Conservation (phyloP, 192 early-diverging fungal species). For the Coemansia sp. region DNA sequence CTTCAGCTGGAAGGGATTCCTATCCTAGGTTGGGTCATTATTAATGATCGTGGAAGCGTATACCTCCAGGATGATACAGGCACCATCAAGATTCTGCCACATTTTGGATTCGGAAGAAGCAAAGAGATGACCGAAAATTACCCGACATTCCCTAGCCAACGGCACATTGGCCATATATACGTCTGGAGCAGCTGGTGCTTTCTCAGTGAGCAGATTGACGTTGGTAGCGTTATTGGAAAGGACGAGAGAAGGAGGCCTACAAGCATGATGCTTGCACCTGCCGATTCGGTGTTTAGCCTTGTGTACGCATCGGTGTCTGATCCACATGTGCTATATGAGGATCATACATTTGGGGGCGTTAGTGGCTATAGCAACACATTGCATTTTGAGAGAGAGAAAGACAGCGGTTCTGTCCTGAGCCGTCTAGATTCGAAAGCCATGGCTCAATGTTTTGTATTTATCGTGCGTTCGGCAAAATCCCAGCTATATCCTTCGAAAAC, state of each 20-base stretch:
- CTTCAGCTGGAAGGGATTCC: slow-evolving; percentile 25
- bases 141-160: slow-evolving; percentile 29
- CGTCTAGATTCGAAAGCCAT: not conserved
- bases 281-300: slow-evolving; percentile 9
- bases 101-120: not conserved
- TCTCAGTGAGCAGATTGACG: slow-evolving; percentile 15
- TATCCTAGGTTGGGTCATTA: slow-evolving; percentile 27
- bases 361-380: not conserved
- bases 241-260: not conserved
- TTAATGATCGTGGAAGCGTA: slow-evolving; percentile 29
- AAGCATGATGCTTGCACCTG: not conserved
- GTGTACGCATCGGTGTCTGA: slow-evolving; percentile 18
- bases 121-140: not conserved
- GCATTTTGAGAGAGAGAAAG: not conserved
- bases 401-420: not conserved
- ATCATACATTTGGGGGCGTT: slow-evolving; percentile 26
- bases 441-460: slow-evolving; percentile 19
- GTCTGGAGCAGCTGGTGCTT: slow-evolving; percentile 38
- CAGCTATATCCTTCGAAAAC: not conserved
- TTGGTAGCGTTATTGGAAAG: not conserved
- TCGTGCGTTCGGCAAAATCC: slow-evolving; percentile 10
- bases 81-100: not conserved
- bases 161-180: slow-evolving; percentile 32
- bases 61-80: slow-evolving; percentile 41
- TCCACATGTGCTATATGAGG: slow-evolving; percentile 14